Evolutionary conservation across 805 yeast genomes (phyloP).

Genomic region (Hanseniaspora nectarophila): DNA sequence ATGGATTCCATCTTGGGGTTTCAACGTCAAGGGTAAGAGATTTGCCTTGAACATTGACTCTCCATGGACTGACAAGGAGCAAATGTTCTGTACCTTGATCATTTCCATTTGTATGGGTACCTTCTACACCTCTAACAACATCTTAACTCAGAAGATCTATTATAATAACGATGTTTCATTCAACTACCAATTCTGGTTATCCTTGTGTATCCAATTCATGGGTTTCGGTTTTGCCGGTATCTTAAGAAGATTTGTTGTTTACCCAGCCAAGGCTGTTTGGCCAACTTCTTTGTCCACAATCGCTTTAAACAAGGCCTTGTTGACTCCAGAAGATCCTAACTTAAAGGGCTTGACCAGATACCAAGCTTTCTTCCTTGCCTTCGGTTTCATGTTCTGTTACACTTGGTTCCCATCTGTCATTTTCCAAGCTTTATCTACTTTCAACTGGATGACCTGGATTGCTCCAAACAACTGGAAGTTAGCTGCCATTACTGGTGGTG

Average conservation of each 20-base stretch:
- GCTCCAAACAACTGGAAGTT: constrained; percentile 36
- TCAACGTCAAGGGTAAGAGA: constrained; percentile 32
- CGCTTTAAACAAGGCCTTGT: constrained; percentile 45
- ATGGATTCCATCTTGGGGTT: constrained; percentile 37
- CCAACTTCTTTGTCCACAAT: constrained; percentile 49
- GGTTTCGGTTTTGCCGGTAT: constrained; percentile 60
- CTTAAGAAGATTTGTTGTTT: constrained; percentile 44
- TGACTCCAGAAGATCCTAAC: constrained; percentile 28
- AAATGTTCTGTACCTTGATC: constrained; percentile 46
- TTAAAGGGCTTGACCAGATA: constrained; percentile 32
- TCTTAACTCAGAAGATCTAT: constrained; percentile 28
- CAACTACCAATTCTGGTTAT: constrained; percentile 40
- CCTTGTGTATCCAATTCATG: constrained; percentile 48
- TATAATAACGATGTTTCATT: constrained; percentile 28
- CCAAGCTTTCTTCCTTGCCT: constrained; percentile 36
- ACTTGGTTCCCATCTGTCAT: constrained; percentile 59
- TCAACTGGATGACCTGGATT: constrained; percentile 36
- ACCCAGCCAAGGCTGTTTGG: constrained; percentile 53
- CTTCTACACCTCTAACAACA: constrained; percentile 30
- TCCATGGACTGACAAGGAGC: constrained; percentile 54
- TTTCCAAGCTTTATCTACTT: constrained; percentile 48
- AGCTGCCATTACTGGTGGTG: constrained; percentile 43
- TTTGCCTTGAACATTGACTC: constrained; percentile 43
- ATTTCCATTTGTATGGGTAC: constrained; percentile 30
- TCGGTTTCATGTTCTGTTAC: constrained; percentile 39